A percentile compares a stretch with the other conserved stretches of the same genome.
phyloP scores from a whole-genome alignment of 257 asterid genomes.

The Verbascum thapsus region DNA sequence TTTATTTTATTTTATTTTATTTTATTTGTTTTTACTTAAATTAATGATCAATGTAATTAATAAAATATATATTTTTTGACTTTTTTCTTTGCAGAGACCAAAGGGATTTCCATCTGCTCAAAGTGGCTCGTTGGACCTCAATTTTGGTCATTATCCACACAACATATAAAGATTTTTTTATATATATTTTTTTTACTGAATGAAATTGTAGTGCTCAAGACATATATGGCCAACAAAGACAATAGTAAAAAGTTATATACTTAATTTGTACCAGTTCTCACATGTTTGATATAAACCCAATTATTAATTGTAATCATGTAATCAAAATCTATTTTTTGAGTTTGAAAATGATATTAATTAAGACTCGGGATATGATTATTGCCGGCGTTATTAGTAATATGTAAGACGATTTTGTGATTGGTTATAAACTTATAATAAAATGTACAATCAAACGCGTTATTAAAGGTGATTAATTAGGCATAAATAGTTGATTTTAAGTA shows the following conservation, averaged over 20 bases:
- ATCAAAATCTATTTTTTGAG: neutral
- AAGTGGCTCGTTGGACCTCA: slow-evolving; percentile 40
- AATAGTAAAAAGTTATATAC: slow-evolving; percentile 19
- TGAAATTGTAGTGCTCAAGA: slow-evolving; percentile 31
- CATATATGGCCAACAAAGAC: slow-evolving; percentile 7
- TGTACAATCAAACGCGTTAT: neutral
- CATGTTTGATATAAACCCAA: slow-evolving; percentile 28
- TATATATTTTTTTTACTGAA: neutral
- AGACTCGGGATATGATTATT: neutral
- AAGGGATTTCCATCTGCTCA: slow-evolving; percentile 47
- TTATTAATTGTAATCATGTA: slow-evolving; percentile 22
- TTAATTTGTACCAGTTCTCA: slow-evolving; percentile 25
- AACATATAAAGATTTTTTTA: slow-evolving; percentile 39
- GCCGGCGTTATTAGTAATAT: neutral
- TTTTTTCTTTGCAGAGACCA: slow-evolving; percentile 49
- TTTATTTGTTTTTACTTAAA: no score
- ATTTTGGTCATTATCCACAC: slow-evolving; percentile 46
- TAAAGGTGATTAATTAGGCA: neutral
- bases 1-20: neutral
- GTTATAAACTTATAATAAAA: neutral
- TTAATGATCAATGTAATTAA: neutral
- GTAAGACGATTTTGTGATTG: neutral
- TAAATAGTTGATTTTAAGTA: neutral
- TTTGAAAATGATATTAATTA: neutral
- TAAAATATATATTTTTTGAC: neutral